Conservation (phyloP, 306 rosid species). For the Herpetospermum pedunculosum region DNA sequence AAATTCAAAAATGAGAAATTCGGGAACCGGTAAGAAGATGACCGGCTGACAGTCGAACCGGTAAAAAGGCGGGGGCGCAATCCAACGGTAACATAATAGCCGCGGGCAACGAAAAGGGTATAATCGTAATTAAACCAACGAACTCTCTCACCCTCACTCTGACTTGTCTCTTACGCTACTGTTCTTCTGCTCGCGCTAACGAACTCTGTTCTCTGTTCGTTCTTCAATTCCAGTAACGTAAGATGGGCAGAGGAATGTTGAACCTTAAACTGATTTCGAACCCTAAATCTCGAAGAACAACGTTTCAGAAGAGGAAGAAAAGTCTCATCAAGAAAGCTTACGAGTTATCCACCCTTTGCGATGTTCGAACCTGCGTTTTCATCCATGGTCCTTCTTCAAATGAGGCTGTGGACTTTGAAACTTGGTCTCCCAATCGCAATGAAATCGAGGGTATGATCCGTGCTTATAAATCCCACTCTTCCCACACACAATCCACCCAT, state of each 20-base stretch:
- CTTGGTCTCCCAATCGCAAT: not conserved
- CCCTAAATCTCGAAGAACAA: not conserved
- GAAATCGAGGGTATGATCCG: not conserved
- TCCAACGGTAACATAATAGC: too few relatives aligned
- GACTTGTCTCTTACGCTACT: too few relatives aligned
- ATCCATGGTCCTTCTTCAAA: not conserved
- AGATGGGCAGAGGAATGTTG: not conserved
- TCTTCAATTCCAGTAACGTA: too few relatives aligned
- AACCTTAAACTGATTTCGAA: not conserved
- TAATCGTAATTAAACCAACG: too few relatives aligned
- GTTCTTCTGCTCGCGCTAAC: not conserved
- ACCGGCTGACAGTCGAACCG: too few relatives aligned
- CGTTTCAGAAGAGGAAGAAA: not conserved
- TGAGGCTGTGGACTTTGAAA: not conserved
- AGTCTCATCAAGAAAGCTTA: slow-evolving; percentile 3
- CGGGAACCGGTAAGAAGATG: too few relatives aligned
- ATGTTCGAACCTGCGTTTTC: not conserved
- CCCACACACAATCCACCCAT: too few relatives aligned
- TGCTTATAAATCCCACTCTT: not conserved
- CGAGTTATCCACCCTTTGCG: not conserved
- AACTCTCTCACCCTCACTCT: too few relatives aligned
- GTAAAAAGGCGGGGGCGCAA: too few relatives aligned
- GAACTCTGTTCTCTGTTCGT: too few relatives aligned
- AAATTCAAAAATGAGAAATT: too few relatives aligned
- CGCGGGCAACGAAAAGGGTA: too few relatives aligned